phyloP scores from a whole-genome alignment of 371 early-diverging fungal species.

The Batrachochytrium dendrobatidis region DNA sequence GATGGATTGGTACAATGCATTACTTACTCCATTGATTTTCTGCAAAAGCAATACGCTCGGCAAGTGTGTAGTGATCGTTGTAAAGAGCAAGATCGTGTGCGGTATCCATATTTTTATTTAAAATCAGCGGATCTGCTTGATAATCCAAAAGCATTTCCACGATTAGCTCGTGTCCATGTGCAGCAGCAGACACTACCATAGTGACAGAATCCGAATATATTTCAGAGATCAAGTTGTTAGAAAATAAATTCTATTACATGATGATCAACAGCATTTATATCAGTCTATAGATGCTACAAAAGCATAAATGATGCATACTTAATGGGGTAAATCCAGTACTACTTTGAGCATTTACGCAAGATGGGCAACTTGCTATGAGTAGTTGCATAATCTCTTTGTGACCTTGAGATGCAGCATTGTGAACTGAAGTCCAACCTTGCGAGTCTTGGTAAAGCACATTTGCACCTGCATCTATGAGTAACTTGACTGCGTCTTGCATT shows the following conservation, averaged over 20 bases:
- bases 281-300: not conserved
- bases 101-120: conserved; percentile 63
- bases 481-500: conserved; percentile 53
- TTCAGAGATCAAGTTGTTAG: no score
- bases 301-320: conserved; percentile 37
- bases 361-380: not conserved
- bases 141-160: conserved; percentile 58
- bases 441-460: conserved; percentile 61
- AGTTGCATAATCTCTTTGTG: conserved; percentile 53
- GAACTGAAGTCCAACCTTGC: conserved; percentile 82
- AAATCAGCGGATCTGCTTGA: conserved; percentile 58
- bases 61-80: conserved; percentile 54
- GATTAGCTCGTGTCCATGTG: conserved; percentile 60
- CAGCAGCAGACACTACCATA: conserved; percentile 73
- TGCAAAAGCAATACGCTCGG: conserved; percentile 35
- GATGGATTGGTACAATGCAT: not conserved
- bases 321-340: conserved; percentile 68
- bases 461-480: conserved; percentile 57
- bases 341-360: conserved; percentile 29
- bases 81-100: conserved; percentile 77
- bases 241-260: not conserved
- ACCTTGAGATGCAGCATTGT: conserved; percentile 47
- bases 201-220: no score
- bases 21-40: conserved; percentile 8
- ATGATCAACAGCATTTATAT: no score